These are phyloP conservation scores for Silene latifolia DNA, from an alignment of 148 eudicot genomes.

Conservation along the genomic window DNA sequence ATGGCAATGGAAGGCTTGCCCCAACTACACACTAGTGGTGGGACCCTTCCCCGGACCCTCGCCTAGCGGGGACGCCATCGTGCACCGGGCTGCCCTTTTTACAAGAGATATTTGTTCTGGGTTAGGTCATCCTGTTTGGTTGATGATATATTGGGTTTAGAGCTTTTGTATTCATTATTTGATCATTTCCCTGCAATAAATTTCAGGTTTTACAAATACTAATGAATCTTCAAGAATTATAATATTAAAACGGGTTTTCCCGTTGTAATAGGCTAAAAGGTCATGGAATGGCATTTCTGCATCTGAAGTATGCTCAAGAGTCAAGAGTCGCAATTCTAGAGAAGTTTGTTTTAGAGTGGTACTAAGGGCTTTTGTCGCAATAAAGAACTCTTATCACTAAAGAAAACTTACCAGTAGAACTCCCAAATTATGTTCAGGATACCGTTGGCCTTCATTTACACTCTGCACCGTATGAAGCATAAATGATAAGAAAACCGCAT, in stretches of 20 bases:
- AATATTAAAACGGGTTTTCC: background rate
- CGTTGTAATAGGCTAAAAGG: background rate
- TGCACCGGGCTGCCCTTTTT: no score
- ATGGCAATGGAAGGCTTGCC: no score
- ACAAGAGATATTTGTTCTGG: background rate
- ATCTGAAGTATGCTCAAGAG: background rate
- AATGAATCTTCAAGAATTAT: no score
- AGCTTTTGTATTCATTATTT: background rate
- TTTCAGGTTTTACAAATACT: background rate
- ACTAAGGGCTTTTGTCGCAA: background rate
- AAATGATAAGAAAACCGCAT: background rate
- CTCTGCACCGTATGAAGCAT: conserved; percentile 38
- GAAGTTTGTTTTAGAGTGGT: background rate
- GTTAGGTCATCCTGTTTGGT: background rate
- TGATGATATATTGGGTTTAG: background rate
- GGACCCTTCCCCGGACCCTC: no score
- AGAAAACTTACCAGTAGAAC: conserved; percentile 61
- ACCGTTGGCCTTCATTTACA: conserved; percentile 46
- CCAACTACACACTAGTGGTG: no score
- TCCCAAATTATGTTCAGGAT: conserved; percentile 80
- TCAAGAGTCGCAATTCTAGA: background rate
- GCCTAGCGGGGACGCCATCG: no score
- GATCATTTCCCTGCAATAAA: no score
- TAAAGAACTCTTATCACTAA: background rate
- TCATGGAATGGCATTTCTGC: background rate